Evolutionary conservation across 768 basidiomycete species (phyloP).

Genomic region (Xerocomellus intermedius): DNA sequence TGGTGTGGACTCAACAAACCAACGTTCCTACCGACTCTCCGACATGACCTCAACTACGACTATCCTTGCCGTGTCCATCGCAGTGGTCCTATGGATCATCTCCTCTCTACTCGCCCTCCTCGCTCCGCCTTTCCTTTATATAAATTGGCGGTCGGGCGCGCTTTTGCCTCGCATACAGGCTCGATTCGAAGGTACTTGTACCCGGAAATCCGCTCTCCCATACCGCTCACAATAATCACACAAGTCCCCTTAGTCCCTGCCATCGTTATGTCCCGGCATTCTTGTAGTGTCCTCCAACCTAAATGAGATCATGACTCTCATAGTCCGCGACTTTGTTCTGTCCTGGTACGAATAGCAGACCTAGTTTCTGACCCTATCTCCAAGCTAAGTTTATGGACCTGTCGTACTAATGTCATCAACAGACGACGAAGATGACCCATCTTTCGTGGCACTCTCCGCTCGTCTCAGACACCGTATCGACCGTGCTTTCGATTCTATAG

Average conservation of each 20-base stretch:
- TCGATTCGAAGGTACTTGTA: constrained; percentile 47
- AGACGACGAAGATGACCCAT: too few relatives aligned
- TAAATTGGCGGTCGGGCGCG: too few relatives aligned
- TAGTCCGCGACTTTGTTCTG: constrained; percentile 83
- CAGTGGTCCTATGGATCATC: constrained; percentile 51
- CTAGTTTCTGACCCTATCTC: not conserved
- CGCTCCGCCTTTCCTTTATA: constrained; percentile 62
- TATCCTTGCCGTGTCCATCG: constrained; percentile 55
- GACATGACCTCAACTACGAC: too few relatives aligned
- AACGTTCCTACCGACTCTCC: too few relatives aligned
- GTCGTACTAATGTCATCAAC: constrained; percentile 11
- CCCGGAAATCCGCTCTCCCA: constrained; percentile 41
- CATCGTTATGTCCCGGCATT: constrained; percentile 63
- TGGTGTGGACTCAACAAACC: too few relatives aligned
- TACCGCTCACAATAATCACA: constrained; percentile 90
- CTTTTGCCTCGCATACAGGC: constrained; percentile 54
- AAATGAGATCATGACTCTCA: constrained; percentile 77
- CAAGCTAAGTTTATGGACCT: not conserved
- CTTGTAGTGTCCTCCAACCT: constrained; percentile 67
- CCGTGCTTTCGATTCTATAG: constrained; percentile 44
- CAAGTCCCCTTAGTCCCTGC: constrained; percentile 61
- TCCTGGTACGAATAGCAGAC: constrained; percentile 67
- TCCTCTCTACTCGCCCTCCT: constrained; percentile 67
- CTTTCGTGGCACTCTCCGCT: constrained; percentile 42
- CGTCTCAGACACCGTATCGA: constrained; percentile 50